Conservation (phyloP, 2,329 filamentous ascomycete genomes). For the Neofusicoccum sp. region DNA sequence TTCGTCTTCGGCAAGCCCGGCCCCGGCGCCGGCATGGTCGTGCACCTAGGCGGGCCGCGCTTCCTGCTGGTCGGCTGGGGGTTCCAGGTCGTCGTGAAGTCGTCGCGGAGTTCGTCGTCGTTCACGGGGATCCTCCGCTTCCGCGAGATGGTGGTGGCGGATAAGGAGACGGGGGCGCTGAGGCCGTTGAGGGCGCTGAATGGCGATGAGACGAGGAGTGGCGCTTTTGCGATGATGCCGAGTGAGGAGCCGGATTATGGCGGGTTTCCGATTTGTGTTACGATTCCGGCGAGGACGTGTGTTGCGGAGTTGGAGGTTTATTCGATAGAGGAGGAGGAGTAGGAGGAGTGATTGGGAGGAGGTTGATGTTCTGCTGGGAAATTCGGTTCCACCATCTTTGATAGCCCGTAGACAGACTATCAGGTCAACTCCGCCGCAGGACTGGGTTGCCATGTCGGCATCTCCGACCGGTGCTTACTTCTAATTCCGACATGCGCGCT, state of each 20-base stretch:
- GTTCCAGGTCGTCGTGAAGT: conserved; percentile 41
- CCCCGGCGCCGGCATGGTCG: conserved; percentile 47
- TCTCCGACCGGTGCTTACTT: neutral
- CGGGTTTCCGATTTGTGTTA: conserved; percentile 58
- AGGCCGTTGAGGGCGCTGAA: conserved; percentile 32
- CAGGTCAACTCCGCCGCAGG: no score
- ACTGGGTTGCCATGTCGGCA: no score
- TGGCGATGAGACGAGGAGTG: conserved; percentile 47
- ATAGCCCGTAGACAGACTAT: no score
- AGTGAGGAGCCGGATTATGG: conserved; percentile 60
- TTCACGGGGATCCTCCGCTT: conserved; percentile 50
- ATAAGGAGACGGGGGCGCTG: conserved; percentile 41
- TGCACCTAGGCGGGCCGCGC: conserved; percentile 40
- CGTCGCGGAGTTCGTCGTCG: conserved; percentile 29
- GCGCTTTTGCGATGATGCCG: conserved; percentile 57
- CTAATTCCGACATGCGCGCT: neutral
- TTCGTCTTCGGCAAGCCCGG: conserved; percentile 51
- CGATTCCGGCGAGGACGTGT: conserved; percentile 53
- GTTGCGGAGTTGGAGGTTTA: conserved; percentile 13
- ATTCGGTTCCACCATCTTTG: no score
- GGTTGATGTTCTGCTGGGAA: no score
- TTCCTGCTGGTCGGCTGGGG: conserved; percentile 52
- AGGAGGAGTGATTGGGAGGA: no score
- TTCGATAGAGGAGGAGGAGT: conserved; percentile 3
- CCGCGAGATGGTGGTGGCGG: conserved; percentile 44